phyloP scores from a whole-genome alignment of 169 alveolate species.

The Babesia sp. region DNA sequence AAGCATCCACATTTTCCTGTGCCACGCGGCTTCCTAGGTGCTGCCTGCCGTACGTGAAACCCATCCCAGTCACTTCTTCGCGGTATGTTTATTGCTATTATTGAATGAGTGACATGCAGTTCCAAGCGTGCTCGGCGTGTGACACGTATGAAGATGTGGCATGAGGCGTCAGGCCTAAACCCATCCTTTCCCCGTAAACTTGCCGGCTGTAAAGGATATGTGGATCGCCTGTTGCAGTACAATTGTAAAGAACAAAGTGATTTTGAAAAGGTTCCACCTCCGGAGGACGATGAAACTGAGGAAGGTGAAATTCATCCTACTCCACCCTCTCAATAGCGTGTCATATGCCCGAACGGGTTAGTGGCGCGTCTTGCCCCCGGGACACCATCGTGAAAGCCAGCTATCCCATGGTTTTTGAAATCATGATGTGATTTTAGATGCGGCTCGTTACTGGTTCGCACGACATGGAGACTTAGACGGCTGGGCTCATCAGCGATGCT shows the following conservation, averaged over 20 bases:
- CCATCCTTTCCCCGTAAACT: slow-evolving; percentile 34
- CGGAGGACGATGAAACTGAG: slow-evolving; percentile 11
- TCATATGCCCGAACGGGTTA: neutral
- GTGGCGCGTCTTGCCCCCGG: neutral
- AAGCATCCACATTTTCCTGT: slow-evolving; percentile 28
- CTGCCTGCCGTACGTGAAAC: slow-evolving; percentile 15
- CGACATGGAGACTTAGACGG: neutral
- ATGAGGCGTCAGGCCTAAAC: slow-evolving; percentile 34
- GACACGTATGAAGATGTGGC: slow-evolving; percentile 57
- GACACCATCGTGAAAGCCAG: neutral
- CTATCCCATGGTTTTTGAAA: neutral
- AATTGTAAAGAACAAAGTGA: slow-evolving; percentile 7
- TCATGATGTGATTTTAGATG: neutral
- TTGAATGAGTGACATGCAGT: neutral
- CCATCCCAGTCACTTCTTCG: neutral
- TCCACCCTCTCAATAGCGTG: neutral
- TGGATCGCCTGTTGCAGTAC: slow-evolving; percentile 23
- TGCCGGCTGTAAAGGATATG: slow-evolving; percentile 10
- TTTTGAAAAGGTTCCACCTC: slow-evolving; percentile 1
- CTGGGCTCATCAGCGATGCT: neutral
- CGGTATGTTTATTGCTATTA: neutral
- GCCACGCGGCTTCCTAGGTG: slow-evolving; percentile 43
- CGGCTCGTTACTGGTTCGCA: neutral
- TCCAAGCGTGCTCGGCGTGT: slow-evolving; percentile 3
- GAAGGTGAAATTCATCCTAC: slow-evolving; percentile 16